Percentiles rank a stretch among this genome's conserved stretches.
These are phyloP conservation scores for Ogataea kodamae DNA, from an alignment of 805 yeast species.

Conservation along the genomic window DNA sequence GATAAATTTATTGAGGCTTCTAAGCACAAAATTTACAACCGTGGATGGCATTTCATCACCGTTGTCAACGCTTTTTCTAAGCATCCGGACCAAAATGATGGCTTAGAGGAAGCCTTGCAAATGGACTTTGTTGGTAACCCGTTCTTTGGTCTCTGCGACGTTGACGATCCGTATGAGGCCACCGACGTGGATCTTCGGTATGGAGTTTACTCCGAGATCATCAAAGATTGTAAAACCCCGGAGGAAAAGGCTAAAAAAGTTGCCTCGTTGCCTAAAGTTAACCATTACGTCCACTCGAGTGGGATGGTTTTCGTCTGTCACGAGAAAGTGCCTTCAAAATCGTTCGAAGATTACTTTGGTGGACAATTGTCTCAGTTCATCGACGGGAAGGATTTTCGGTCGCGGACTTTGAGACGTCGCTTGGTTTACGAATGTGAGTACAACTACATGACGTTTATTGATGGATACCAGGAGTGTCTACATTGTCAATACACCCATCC, in stretches of 20 bases:
- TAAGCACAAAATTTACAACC: conserved; percentile 22
- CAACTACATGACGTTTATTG: conserved; percentile 25
- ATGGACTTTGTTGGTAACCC: conserved; percentile 26
- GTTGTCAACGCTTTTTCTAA: conserved; percentile 20
- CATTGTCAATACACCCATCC: conserved; percentile 31
- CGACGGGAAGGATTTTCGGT: conserved; percentile 20
- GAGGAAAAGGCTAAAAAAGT: conserved; percentile 14
- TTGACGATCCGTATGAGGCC: conserved; percentile 22
- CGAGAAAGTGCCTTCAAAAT: conserved; percentile 18
- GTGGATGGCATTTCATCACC: conserved; percentile 30
- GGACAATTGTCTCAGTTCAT: conserved; percentile 22
- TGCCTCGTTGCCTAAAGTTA: conserved; percentile 20
- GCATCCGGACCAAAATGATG: conserved; percentile 17
- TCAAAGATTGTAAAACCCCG: conserved; percentile 11
- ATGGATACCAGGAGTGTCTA: conserved; percentile 30
- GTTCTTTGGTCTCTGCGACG: conserved; percentile 27
- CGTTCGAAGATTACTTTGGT: conserved; percentile 21
- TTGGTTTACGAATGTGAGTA: conserved; percentile 27
- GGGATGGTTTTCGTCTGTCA: conserved; percentile 29
- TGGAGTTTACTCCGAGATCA: conserved; percentile 24
- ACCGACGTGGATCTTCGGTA: conserved; percentile 21
- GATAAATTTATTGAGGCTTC: conserved; percentile 24
- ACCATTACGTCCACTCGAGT: conserved; percentile 21
- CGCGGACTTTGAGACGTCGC: conserved; percentile 20
- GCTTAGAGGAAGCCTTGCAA: conserved; percentile 23